A percentile compares a stretch with the other conserved stretches of the same genome.
These are phyloP conservation scores for Candida orba DNA, from an alignment of 805 yeast genomes.

Conservation along the genomic window DNA sequence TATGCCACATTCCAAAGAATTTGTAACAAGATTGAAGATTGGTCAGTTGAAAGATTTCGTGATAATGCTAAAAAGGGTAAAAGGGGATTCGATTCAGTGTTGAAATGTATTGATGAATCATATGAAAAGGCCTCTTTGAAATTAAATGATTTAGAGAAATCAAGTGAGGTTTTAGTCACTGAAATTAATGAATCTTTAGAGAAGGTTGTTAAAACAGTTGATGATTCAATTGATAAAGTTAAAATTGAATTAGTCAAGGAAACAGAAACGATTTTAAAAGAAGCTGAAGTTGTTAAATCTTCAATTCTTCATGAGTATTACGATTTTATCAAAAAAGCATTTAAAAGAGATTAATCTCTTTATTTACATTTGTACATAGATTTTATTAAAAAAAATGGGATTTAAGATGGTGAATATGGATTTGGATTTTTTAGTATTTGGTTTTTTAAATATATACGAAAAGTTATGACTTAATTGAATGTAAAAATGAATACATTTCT, in stretches of 20 bases:
- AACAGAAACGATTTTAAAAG: slow-evolving; percentile 23
- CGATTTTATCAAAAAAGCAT: slow-evolving; percentile 20
- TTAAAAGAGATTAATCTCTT: slow-evolving; percentile 9
- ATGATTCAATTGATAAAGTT: slow-evolving; percentile 27
- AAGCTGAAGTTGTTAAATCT: slow-evolving; percentile 22
- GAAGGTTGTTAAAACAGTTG: slow-evolving; percentile 27
- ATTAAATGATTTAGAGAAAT: slow-evolving; percentile 19
- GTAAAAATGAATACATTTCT: too few species aligned
- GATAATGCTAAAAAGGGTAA: slow-evolving; percentile 84
- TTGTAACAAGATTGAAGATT: slow-evolving; percentile 81
- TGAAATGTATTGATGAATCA: slow-evolving; percentile 39
- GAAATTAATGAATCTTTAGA: slow-evolving; percentile 12
- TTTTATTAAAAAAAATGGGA: not conserved
- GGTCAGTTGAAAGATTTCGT: slow-evolving; percentile 83
- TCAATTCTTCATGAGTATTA: slow-evolving; percentile 18
- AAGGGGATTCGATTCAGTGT: slow-evolving; percentile 76
- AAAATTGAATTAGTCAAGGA: slow-evolving; percentile 44
- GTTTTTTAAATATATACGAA: not conserved
- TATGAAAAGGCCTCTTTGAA: not conserved
- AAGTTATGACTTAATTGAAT: too few species aligned
- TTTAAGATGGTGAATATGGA: not conserved
- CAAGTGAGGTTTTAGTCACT: slow-evolving; percentile 22
- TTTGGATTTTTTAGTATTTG: not conserved
- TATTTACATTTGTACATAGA: not conserved
- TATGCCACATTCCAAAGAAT: slow-evolving; percentile 62